phyloP scores from a whole-genome alignment of 257 asterid species.

The Anisodus tanguticus region DNA sequence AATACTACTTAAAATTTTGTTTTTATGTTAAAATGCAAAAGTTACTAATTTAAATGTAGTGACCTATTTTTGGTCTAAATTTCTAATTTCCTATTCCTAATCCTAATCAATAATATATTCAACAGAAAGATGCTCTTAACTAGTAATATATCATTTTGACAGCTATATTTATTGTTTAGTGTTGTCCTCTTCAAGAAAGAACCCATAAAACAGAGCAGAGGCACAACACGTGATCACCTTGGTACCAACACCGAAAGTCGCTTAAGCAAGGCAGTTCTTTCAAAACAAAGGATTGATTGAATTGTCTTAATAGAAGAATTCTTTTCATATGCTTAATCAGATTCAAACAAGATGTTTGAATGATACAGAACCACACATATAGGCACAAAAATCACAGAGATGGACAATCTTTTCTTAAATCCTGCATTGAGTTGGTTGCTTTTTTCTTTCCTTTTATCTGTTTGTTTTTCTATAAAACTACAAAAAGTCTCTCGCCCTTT shows the following conservation, averaged over 20 bases:
- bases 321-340: too few relatives aligned
- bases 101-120: not conserved
- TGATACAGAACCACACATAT: not conserved
- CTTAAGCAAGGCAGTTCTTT: not conserved
- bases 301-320: too few relatives aligned
- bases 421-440: not conserved
- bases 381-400: not conserved
- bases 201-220: not conserved
- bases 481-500: not conserved
- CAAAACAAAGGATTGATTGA: too few relatives aligned
- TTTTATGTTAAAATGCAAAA: constrained; percentile 4
- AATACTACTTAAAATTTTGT: not conserved
- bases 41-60: not conserved
- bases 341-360: not conserved
- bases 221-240: not conserved
- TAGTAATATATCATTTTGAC: not conserved
- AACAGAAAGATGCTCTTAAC: not conserved
- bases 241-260: not conserved
- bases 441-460: not conserved
- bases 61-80: not conserved
- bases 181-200: not conserved
- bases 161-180: not conserved
- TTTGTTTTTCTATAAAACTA: not conserved
- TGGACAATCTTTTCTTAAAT: not conserved
- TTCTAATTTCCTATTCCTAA: not conserved